phyloP scores from a whole-genome alignment of 169 alveolate genomes.

The Plasmodium vivax region DNA sequence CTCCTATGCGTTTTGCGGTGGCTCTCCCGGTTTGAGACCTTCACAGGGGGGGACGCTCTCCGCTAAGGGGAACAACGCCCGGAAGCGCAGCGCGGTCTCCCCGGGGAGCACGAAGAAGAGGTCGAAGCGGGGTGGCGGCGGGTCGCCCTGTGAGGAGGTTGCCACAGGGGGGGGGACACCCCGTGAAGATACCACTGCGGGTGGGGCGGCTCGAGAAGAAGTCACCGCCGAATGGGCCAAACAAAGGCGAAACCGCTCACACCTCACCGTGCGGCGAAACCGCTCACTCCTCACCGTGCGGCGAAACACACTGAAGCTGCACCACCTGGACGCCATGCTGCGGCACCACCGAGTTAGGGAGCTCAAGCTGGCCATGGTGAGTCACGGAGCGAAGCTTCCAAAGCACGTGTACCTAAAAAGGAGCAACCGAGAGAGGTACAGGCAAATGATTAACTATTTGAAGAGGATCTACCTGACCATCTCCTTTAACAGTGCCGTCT shows the following conservation, averaged over 20 bases:
- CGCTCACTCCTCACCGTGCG: not conserved
- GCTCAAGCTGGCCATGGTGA: not conserved
- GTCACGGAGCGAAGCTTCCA: not conserved
- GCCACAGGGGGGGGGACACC: not conserved
- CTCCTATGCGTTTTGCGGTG: not conserved
- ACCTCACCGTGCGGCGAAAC: not conserved
- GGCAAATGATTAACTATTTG: slow-evolving; percentile 44
- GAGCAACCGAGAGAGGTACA: slow-evolving; percentile 20
- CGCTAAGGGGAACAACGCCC: not conserved
- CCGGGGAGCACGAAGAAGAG: not conserved
- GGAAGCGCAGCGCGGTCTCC: not conserved
- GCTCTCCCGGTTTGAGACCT: not conserved
- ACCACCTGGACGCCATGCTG: not conserved
- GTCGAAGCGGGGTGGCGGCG: not conserved
- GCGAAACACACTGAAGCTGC: not conserved
- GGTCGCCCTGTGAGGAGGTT: not conserved
- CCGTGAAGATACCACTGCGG: not conserved
- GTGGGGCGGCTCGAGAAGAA: not conserved
- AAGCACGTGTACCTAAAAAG: slow-evolving; percentile 17
- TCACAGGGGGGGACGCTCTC: not conserved
- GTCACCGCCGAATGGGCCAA: not conserved
- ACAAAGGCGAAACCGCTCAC: not conserved
- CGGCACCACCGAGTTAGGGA: not conserved
- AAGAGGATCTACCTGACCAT: slow-evolving; percentile 41
- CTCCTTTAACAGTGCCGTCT: slow-evolving; percentile 27